Percentiles rank a stretch among this genome's conserved stretches.
Conservation (phyloP, 2,329 filamentous ascomycete genomes). For the Fusarium napiforme region DNA sequence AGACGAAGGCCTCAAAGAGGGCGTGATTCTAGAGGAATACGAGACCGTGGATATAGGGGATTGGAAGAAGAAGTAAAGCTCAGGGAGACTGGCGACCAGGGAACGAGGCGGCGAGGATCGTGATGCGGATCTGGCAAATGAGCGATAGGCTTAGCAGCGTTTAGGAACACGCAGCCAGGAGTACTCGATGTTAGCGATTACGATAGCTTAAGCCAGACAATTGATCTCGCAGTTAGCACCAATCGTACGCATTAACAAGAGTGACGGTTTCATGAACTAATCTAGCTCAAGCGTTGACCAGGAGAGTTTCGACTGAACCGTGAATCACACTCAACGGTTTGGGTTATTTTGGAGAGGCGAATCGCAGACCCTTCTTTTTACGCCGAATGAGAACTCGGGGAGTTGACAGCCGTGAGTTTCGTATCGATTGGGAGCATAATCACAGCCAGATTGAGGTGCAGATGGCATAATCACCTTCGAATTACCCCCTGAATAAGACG, state of each 20-base stretch:
- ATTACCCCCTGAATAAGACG: background rate
- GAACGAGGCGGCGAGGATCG: too few species aligned
- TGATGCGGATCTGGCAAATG: background rate
- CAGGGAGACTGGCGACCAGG: background rate
- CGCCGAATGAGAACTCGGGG: background rate
- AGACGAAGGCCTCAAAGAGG: background rate
- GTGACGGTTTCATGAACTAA: background rate
- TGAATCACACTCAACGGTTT: background rate
- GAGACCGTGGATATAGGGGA: background rate
- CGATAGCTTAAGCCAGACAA: background rate
- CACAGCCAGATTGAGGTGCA: background rate
- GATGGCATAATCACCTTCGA: too few species aligned
- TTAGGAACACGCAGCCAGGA: too few species aligned
- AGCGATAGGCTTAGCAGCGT: background rate
- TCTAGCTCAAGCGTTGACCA: background rate
- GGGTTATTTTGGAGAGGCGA: accelerated
- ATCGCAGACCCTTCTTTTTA: accelerated
- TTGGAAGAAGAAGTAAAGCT: background rate
- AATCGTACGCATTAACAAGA: too few species aligned
- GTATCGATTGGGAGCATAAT: background rate
- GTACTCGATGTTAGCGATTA: background rate
- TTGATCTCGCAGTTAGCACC: too few species aligned
- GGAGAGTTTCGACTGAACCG: background rate
- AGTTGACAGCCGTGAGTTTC: background rate
- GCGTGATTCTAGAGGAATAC: background rate